These are phyloP conservation scores for Scortechinia acanthostroma DNA, from an alignment of 2,329 filamentous ascomycete genomes.

Conservation along the genomic window DNA sequence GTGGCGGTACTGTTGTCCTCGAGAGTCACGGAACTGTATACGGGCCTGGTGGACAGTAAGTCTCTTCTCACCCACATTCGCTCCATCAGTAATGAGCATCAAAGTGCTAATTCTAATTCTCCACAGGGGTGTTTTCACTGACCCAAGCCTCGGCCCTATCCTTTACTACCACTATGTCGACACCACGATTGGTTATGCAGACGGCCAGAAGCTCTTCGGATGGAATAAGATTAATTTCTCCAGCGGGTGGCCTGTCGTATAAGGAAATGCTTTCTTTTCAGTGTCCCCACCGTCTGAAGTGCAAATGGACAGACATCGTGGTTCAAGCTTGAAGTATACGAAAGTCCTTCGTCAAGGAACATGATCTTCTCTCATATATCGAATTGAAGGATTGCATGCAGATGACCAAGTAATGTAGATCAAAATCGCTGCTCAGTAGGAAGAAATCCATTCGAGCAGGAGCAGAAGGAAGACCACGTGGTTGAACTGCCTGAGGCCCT, in stretches of 20 bases:
- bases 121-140: conserved; percentile 41
- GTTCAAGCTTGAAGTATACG: not conserved
- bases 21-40: conserved; percentile 53
- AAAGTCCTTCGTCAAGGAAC: not conserved
- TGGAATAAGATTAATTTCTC: conserved; percentile 40
- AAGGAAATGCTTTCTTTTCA: not conserved
- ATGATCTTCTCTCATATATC: too few relatives aligned
- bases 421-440: too few relatives aligned
- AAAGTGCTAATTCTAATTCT: conserved; percentile 7
- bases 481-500: not conserved
- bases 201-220: conserved; percentile 37
- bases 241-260: conserved; percentile 33
- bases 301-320: not conserved
- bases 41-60: conserved; percentile 54
- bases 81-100: too few relatives aligned
- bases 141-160: conserved; percentile 37
- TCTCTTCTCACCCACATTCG: conserved; percentile 19
- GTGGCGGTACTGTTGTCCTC: conserved; percentile 55
- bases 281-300: not conserved
- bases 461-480: not conserved
- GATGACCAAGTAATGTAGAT: too few relatives aligned
- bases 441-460: too few relatives aligned
- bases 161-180: conserved; percentile 33
- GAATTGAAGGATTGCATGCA: too few relatives aligned
- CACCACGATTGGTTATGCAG: conserved; percentile 19